Conservation (phyloP, 1,284 basidiomycete species). For the Ustilago xerochloae region DNA sequence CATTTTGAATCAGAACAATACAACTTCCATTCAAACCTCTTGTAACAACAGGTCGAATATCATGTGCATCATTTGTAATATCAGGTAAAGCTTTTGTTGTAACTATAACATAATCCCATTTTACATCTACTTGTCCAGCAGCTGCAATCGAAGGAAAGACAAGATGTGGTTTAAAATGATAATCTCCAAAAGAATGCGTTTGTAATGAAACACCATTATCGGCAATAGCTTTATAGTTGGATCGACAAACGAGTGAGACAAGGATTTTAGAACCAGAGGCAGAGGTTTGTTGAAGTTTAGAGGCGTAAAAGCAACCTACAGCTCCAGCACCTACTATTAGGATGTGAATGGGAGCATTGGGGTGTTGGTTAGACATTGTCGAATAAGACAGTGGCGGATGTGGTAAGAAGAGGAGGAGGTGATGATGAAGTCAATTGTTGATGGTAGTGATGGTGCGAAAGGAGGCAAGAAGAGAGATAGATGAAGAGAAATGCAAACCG, state of each 20-base stretch:
- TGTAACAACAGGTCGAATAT: constrained; percentile 65
- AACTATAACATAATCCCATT: constrained; percentile 70
- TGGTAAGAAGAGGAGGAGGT: not conserved
- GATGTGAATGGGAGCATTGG: constrained; percentile 33
- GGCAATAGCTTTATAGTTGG: constrained; percentile 69
- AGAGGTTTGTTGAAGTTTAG: constrained; percentile 37
- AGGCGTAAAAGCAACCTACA: constrained; percentile 70
- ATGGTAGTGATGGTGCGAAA: not conserved
- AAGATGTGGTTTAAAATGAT: constrained; percentile 67
- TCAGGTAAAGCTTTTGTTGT: constrained; percentile 70
- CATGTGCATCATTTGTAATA: constrained; percentile 68
- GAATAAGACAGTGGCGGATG: not conserved
- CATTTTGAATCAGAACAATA: constrained; percentile 71
- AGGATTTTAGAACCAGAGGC: constrained; percentile 35
- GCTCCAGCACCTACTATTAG: constrained; percentile 70
- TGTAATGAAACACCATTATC: constrained; percentile 66
- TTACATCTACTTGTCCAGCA: constrained; percentile 17
- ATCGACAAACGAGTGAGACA: constrained; percentile 70
- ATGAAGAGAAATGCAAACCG: not conserved
- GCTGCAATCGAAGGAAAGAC: constrained; percentile 67
- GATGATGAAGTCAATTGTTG: not conserved
- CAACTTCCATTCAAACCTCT: constrained; percentile 36
- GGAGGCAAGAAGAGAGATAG: not conserved
- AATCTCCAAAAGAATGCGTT: constrained; percentile 69
- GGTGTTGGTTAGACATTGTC: too few species aligned